Percentiles rank a stretch among this genome's conserved stretches.
phyloP scores from a whole-genome alignment of 192 early-diverging fungal species.

The Coemansia sp. region DNA sequence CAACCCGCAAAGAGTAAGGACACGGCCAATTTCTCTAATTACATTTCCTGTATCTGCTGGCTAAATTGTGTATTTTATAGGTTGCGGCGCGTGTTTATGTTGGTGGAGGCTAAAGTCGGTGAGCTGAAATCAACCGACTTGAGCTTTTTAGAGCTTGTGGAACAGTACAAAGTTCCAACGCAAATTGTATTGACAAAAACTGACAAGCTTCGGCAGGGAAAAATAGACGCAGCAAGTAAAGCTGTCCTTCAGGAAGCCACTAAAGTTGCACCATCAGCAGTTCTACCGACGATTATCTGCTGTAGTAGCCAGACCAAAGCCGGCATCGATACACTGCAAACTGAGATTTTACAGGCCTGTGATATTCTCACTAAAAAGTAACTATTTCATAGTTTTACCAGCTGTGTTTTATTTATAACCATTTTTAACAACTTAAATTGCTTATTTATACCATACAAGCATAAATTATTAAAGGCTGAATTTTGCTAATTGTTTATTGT shows the following conservation, averaged over 20 bases:
- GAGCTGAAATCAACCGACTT: slow-evolving; percentile 49
- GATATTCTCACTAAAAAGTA: slow-evolving; percentile 5
- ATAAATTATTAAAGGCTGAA: too few relatives aligned
- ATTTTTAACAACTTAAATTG: not conserved
- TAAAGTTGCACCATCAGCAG: slow-evolving; percentile 25
- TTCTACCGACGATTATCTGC: slow-evolving; percentile 19
- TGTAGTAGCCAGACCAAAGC: slow-evolving; percentile 38
- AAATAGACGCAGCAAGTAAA: slow-evolving; percentile 19
- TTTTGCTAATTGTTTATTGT: not conserved
- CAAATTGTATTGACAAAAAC: slow-evolving; percentile 53
- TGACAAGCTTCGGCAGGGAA: slow-evolving; percentile 43
- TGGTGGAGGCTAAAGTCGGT: slow-evolving; percentile 56
- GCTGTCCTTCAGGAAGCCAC: slow-evolving; percentile 9
- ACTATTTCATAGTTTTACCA: not conserved
- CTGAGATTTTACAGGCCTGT: slow-evolving; percentile 37
- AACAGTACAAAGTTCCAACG: slow-evolving; percentile 20
- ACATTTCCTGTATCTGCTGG: not conserved
- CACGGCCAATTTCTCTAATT: too few relatives aligned
- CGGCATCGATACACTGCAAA: slow-evolving; percentile 33
- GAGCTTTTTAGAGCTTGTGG: slow-evolving; percentile 43
- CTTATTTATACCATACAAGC: too few relatives aligned
- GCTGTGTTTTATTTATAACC: not conserved
- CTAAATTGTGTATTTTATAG: slow-evolving; percentile 6
- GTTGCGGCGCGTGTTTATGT: slow-evolving; percentile 48
- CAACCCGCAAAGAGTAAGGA: slow-evolving; percentile 36